These are phyloP conservation scores for Chlorella vulgaris DNA, from an alignment of 139 green algal genomes.

Conservation along the genomic window DNA sequence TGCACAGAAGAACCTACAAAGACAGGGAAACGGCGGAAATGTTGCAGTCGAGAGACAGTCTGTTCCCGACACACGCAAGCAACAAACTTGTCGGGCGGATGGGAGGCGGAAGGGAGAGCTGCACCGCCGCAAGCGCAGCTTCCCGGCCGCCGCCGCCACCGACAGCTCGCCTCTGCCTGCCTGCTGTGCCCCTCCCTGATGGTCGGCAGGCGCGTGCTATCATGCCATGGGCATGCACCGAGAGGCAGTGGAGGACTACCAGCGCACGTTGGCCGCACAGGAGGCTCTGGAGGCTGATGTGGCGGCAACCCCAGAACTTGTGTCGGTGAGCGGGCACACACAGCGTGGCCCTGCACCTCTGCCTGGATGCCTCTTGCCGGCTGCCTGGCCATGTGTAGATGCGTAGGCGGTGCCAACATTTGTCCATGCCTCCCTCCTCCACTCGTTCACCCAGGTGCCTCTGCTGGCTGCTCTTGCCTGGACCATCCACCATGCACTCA, in stretches of 20 bases:
- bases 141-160: not conserved
- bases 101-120: too few relatives aligned
- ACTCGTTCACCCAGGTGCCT: too few relatives aligned
- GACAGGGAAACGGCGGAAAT: too few relatives aligned
- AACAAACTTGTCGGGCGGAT: too few relatives aligned
- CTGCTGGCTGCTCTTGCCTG: not conserved
- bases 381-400: too few relatives aligned
- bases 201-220: constrained; percentile 56
- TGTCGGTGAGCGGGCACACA: constrained; percentile 1
- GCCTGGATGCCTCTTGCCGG: too few relatives aligned
- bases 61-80: too few relatives aligned
- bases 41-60: too few relatives aligned
- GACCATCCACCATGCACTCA: not conserved
- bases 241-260: constrained; percentile 60
- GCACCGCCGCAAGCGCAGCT: too few relatives aligned
- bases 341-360: too few relatives aligned
- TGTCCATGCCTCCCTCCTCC: not conserved
- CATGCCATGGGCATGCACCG: constrained; percentile 60
- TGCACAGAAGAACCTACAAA: too few relatives aligned
- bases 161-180: not conserved
- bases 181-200: constrained; percentile 10
- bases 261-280: constrained; percentile 44
- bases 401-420: not conserved
- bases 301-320: not conserved
- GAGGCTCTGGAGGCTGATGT: not conserved